Evolutionary conservation across 768 basidiomycete genomes (phyloP), one percentile per base, ranked within the genome.

Genomic region (Leccinum aurantiacum): DNA sequence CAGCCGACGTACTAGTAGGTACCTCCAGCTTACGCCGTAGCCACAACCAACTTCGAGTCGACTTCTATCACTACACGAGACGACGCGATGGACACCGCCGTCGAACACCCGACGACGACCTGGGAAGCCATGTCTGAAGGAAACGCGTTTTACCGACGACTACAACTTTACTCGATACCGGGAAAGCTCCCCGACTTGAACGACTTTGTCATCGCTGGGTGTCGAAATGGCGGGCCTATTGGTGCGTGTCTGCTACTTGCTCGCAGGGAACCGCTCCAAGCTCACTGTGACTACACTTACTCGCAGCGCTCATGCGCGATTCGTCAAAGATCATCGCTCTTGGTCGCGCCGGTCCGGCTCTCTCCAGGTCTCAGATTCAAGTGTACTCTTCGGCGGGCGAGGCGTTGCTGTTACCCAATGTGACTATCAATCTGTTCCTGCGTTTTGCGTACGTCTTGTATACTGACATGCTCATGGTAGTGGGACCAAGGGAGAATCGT

Each of bases 111-210:
- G 2, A 91, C 91, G 3, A 74, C 85, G 31, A 82, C 84, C 74
- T 98, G 96, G 96, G 88, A 95, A 73, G 84, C 95, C 47, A 92
- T 97, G 88, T 84, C 88, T 72, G 85, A 90, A 68, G 90, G 90
- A 25, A 86, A 80, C 66, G 90, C 89, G 33, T 98, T 97, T 78
- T 98, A 98, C 70, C 79, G 89, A 69, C 82, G 89, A 57, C 86
- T 94, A 65, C 89, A 90, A 62, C 79, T 94, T 24, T 98, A 98
- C 71, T 84, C 89, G 1, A 85, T 93, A 57, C 79, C 85, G 13
- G 93, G 89, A 66, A 90, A 89, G 67, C 77, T 93, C 6, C 88
- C 88, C 3, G 84, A 91, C 71, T 76, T 98, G 29, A 78, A 80
- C 19, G 92, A 96, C 73, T 92, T 89, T 71, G 77, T 91, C 56